phyloP scores from a whole-genome alignment of 78 protist genomes.

The Dictyostelium brefeldianum region DNA sequence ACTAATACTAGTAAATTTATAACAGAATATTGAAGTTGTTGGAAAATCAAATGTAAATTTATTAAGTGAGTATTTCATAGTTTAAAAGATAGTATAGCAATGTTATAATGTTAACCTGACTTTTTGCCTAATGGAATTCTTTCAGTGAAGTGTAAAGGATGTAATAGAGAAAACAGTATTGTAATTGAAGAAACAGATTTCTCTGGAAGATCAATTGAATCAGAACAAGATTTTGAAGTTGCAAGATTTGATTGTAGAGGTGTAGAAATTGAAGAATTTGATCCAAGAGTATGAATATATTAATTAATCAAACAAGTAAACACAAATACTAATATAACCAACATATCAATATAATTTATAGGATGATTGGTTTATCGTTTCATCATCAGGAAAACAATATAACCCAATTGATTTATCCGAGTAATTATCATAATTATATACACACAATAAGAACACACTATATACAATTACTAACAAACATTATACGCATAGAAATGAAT shows the following conservation, averaged over 20 bases:
- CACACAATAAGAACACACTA: too few species aligned
- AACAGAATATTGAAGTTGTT: constrained; percentile 23
- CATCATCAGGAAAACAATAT: constrained; percentile 55
- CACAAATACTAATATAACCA: neutral
- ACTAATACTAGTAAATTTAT: neutral
- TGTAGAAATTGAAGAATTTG: constrained; percentile 67
- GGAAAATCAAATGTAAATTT: constrained; percentile 48
- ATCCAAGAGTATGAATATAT: constrained; percentile 29
- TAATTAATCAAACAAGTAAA: neutral
- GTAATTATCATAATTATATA: neutral
- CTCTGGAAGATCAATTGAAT: constrained; percentile 12
- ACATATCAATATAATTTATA: neutral
- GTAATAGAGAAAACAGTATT: constrained; percentile 51
- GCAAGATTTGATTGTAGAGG: constrained; percentile 67
- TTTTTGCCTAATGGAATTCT: too few species aligned
- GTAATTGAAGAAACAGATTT: constrained; percentile 13
- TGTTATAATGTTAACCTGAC: too few species aligned
- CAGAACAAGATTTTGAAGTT: constrained; percentile 27
- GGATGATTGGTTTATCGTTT: constrained; percentile 43
- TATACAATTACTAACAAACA: too few species aligned
- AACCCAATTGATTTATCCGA: constrained; percentile 20
- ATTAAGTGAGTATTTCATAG: constrained; percentile 44
- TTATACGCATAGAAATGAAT: constrained; percentile 25
- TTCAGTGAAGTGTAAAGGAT: constrained; percentile 50
- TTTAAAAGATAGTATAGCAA: too few species aligned